A percentile compares a stretch with the other conserved stretches of the same genome.
Evolutionary conservation across 2,329 filamentous ascomycete genomes (phyloP).

Genomic region (Aspergillus sp.): DNA sequence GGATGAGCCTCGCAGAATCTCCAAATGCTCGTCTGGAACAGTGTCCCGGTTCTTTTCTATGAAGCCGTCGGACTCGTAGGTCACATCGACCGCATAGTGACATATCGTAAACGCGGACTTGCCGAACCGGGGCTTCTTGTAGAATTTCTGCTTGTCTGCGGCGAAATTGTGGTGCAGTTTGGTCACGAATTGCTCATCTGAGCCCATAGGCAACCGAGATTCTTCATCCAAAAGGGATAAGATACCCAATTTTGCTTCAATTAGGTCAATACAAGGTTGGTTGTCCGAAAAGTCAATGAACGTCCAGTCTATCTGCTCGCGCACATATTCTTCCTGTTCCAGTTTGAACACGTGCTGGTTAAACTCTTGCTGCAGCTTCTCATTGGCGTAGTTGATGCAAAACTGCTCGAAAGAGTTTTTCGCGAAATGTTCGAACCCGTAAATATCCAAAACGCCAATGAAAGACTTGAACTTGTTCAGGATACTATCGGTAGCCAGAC

Average conservation of each 20-base stretch:
- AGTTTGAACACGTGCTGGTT: constrained; percentile 99
- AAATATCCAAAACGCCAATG: constrained; percentile 98
- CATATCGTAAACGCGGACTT: constrained; percentile 98
- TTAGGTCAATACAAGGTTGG: constrained; percentile 97
- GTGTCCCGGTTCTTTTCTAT: constrained; percentile 99
- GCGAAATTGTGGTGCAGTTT: constrained; percentile 95
- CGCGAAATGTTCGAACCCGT: constrained; percentile 98
- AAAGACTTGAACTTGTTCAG: constrained; percentile 81
- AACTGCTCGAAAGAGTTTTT: constrained; percentile 99
- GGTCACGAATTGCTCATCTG: constrained; percentile 93
- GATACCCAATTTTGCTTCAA: constrained; percentile 94
- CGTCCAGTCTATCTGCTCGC: constrained; percentile 97
- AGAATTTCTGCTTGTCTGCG: constrained; percentile 89
- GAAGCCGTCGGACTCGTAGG: constrained; percentile 97
- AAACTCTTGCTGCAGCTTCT: constrained; percentile 98
- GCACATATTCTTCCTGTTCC: constrained; percentile 95
- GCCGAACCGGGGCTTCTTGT: constrained; percentile 97
- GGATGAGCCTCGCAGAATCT: constrained; percentile 78
- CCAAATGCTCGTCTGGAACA: constrained; percentile 97
- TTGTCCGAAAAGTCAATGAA: constrained; percentile 99
- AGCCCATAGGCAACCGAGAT: constrained; percentile 93
- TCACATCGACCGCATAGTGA: constrained; percentile 97
- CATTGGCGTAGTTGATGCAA: constrained; percentile 99
- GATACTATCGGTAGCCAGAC: constrained; percentile 85
- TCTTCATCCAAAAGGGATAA: constrained; percentile 93